Evolutionary conservation across 352 stramenopile genomes (phyloP).

Genomic region (Blastocystis sp.): DNA sequence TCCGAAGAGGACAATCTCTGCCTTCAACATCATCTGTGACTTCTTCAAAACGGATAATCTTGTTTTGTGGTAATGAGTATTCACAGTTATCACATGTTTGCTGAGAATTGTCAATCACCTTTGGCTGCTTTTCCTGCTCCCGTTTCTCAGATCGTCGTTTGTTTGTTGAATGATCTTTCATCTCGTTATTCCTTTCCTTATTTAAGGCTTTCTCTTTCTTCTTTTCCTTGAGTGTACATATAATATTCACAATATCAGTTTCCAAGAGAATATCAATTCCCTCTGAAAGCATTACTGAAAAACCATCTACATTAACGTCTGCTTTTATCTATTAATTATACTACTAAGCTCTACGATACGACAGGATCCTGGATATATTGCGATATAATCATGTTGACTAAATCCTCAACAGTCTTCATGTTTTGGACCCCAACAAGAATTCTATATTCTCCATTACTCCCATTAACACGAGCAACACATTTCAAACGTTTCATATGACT

Average conservation of each 20-base stretch:
- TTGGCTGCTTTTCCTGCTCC: background rate
- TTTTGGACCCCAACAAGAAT: background rate
- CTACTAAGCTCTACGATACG: background rate
- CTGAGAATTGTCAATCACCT: constrained; percentile 14
- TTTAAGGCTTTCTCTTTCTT: background rate
- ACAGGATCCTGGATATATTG: too few species aligned
- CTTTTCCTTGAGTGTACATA: background rate
- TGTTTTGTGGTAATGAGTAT: background rate
- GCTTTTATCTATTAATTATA: constrained; percentile 5
- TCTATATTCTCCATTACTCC: background rate
- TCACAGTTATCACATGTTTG: background rate
- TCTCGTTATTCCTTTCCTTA: background rate
- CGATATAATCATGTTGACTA: background rate
- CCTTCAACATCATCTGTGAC: background rate
- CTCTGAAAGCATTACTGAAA: background rate
- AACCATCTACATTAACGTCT: background rate
- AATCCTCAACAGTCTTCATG: background rate
- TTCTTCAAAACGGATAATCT: constrained; percentile 22
- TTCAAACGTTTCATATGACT: constrained; percentile 1
- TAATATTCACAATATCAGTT: background rate
- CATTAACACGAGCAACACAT: background rate
- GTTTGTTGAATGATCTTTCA: background rate
- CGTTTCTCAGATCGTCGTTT: background rate
- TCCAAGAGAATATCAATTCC: background rate
- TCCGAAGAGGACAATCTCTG: background rate